These are phyloP conservation scores for Candida coleopterorum DNA, from an alignment of 805 yeast genomes.

Conservation along the genomic window DNA sequence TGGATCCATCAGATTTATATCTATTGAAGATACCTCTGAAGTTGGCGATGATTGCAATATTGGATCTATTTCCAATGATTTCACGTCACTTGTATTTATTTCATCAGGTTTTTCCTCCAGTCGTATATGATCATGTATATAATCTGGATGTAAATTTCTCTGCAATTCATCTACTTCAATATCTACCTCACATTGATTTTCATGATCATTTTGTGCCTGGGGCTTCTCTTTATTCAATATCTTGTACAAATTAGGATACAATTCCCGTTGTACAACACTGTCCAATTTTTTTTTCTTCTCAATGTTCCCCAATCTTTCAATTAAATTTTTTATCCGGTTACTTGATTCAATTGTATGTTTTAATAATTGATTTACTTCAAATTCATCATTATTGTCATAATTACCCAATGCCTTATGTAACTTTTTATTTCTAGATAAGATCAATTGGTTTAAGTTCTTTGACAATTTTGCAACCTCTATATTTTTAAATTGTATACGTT, in stretches of 20 bases:
- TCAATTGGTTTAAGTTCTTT: conserved; percentile 15
- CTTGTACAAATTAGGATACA: conserved; percentile 13
- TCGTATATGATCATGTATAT: no score
- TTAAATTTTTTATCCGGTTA: conserved; percentile 11
- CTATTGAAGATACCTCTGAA: no score
- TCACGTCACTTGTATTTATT: no score
- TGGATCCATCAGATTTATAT: neutral
- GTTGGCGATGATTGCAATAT: no score
- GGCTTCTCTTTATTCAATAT: conserved; percentile 2
- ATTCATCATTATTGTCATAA: conserved; percentile 7
- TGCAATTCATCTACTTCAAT: no score
- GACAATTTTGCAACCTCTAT: conserved; percentile 30
- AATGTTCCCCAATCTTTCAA: conserved; percentile 11
- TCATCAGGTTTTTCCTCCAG: no score
- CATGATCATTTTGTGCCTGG: neutral
- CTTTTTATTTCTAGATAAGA: conserved; percentile 10
- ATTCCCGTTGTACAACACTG: neutral
- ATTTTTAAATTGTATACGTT: conserved; percentile 37
- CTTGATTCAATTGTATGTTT: conserved; percentile 13
- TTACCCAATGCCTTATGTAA: conserved; percentile 8
- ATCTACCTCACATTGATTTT: neutral
- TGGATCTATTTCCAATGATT: no score
- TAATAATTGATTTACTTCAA: conserved; percentile 9
- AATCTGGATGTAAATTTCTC: no score
- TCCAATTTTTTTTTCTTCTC: conserved; percentile 8